phyloP scores from a whole-genome alignment of 2,329 filamentous ascomycete species.

The Phialophora expanda region DNA sequence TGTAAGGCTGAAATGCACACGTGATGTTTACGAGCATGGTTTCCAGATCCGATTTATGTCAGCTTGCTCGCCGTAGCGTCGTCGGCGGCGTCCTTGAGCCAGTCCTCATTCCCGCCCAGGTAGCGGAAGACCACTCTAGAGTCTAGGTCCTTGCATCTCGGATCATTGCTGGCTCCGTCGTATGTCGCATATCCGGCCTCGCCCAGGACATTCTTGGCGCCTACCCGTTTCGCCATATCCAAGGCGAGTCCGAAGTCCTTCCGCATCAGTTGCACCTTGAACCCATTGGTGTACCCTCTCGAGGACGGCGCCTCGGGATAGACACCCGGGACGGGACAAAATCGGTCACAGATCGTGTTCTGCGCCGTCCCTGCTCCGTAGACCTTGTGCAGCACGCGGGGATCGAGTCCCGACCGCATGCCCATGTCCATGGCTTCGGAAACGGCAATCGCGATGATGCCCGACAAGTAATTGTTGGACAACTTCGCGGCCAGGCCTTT shows the following conservation, averaged over 20 bases:
- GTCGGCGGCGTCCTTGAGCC: constrained; percentile 43
- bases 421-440: constrained; percentile 66
- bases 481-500: constrained; percentile 65
- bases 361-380: constrained; percentile 60
- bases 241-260: constrained; percentile 64
- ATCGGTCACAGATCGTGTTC: constrained; percentile 58
- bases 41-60: constrained; percentile 10
- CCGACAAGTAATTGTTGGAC: constrained; percentile 66
- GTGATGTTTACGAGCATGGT: not conserved
- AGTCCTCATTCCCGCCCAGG: constrained; percentile 44
- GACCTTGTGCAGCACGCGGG: constrained; percentile 58
- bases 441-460: constrained; percentile 63
- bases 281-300: constrained; percentile 60
- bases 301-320: constrained; percentile 55
- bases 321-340: constrained; percentile 59
- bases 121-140: constrained; percentile 65
- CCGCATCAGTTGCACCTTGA: constrained; percentile 65
- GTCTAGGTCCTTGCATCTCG: constrained; percentile 59
- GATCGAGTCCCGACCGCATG: constrained; percentile 63
- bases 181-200: constrained; percentile 59
- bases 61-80: constrained; percentile 27
- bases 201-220: constrained; percentile 57
- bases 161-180: constrained; percentile 57
- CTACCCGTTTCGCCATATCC: constrained; percentile 60
- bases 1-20: constrained; percentile 2